Evolutionary conservation across 108 stramenopile species (phyloP), one percentile per base, ranked within the genome.

Genomic region (Nannochloropsis oceanica): DNA sequence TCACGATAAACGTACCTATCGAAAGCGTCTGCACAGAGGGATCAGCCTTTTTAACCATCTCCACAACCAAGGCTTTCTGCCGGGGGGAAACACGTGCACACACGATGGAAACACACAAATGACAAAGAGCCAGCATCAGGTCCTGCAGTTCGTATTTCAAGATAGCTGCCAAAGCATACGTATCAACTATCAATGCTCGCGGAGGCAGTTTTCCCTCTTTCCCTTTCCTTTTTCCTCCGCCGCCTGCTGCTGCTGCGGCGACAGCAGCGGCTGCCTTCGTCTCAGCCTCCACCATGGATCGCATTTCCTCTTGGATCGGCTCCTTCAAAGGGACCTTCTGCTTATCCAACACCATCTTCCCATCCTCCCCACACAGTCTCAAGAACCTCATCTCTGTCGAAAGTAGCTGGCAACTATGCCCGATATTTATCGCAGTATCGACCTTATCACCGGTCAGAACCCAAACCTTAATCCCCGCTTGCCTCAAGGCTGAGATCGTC

Each of bases 401-500:
- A 24, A 93, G 79, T 26, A 93, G 89, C 26, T 82, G 86, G 86
- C 92, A 92, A 43, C 87, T 82, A 73, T 83, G 59, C 1, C 90
- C 93, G 73, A 93, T 93, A 82, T 93, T 92, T 24, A 92, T 92
- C 44, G 93, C 93, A 14, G 93, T 93, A 42, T 92, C 92, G 0
- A 85, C 84, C 92, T 93, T 93, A 91, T 93, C 93, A 8, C 93
- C 93, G 13, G 93, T 93, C 24, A 92, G 79, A 24, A 92, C 89
- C 92, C 91, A 92, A 11, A 92, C 83, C 85, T 91, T 92, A 43
- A 90, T 90, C 80, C 90, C 91, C 25, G 92, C 92, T 3, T 80
- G 43, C 0, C 46, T 42, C 34, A 93, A 80, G 42, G 44, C 27
- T 43, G 42, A 27, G 50, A 93, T 91, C 2, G 92, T 84, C 80